Base-by-base conservation (phyloP, 257 asterid genomes). In the Vinca minor region DNA sequence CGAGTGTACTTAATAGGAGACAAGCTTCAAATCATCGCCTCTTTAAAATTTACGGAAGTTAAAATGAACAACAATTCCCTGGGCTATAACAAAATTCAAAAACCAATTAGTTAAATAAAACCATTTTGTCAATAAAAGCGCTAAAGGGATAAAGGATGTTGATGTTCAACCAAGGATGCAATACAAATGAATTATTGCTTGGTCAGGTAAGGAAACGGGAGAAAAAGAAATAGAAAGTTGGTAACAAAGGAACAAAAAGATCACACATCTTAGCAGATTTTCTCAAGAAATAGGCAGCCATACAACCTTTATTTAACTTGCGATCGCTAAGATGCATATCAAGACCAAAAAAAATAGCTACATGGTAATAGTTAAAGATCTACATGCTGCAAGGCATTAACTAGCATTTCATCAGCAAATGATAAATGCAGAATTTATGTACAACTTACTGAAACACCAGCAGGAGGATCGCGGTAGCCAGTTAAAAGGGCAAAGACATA, bases 391-490 rank as follows among this genome's bases (percentile, higher is more conserved):
- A 69, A 8, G 12, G 21, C 36, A 47, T 46, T 20, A 64, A 12
- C 44, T 8, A 59, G 52, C 10, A 39, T 13, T 38, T 54, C 26
- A 9, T 9, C 45, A 55, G 44, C 15, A 31, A 65, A 67, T 9
- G 28, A 55, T 61, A 28, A 18, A 62, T 28, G 17, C 65, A 29
- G 13, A 3, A n/a, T 25, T 4, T 7, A 21, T 49, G 67, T 71
- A 68, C 59, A 63, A 78, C 90, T 82, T 78, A 86, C 95, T 5
- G 91, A 69, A 69, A 86, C 71, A 52, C 95, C 95, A 59, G 95
- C 91, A 66, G 95, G 95, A 66, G 94, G 95, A 59, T 85, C 94
- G 39, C 71, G 94, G 70, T 85, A 85, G 62, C 94, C 94, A 56
- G 94, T 85, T 41, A 85, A 75, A 67, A 85, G 94, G 26, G 87